These are phyloP conservation scores for Agrostemma githago DNA, from an alignment of 148 eudicot genomes.

Conservation along the genomic window DNA sequence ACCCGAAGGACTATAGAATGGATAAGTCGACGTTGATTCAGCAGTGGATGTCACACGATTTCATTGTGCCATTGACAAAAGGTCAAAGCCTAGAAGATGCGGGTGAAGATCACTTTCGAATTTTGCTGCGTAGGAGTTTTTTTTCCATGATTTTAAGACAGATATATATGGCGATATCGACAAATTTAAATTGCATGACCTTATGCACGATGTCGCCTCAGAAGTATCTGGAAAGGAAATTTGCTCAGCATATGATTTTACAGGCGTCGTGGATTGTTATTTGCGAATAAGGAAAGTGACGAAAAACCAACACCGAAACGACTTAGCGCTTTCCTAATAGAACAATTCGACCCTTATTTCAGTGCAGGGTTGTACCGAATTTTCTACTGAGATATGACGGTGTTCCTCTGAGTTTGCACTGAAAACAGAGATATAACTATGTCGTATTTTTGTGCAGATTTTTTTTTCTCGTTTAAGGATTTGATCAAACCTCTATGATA, in stretches of 20 bases:
- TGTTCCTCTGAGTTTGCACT: too few relatives aligned
- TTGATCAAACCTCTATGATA: too few relatives aligned
- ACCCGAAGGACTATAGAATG: background rate
- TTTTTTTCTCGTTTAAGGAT: too few relatives aligned
- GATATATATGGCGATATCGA: background rate
- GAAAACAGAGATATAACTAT: too few relatives aligned
- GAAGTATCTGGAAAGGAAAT: background rate
- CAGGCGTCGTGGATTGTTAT: background rate
- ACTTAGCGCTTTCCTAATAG: too few relatives aligned
- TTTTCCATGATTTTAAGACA: background rate
- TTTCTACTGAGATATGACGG: too few relatives aligned
- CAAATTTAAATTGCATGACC: background rate
- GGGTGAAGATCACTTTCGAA: background rate
- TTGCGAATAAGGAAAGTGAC: too few relatives aligned
- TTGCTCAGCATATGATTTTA: background rate
- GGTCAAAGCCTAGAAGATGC: conserved; percentile 3
- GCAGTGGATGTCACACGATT: conserved; percentile 11
- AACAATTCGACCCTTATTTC: too few relatives aligned
- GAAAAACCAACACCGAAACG: too few relatives aligned
- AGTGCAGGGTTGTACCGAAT: too few relatives aligned
- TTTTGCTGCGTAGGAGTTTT: background rate
- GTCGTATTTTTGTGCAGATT: too few relatives aligned
- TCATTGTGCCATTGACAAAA: background rate
- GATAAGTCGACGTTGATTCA: background rate
- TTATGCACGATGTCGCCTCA: conserved; percentile 8